Base-by-base conservation (phyloP, 2,329 filamentous ascomycete species). In the Herpotrichia juniperi region DNA sequence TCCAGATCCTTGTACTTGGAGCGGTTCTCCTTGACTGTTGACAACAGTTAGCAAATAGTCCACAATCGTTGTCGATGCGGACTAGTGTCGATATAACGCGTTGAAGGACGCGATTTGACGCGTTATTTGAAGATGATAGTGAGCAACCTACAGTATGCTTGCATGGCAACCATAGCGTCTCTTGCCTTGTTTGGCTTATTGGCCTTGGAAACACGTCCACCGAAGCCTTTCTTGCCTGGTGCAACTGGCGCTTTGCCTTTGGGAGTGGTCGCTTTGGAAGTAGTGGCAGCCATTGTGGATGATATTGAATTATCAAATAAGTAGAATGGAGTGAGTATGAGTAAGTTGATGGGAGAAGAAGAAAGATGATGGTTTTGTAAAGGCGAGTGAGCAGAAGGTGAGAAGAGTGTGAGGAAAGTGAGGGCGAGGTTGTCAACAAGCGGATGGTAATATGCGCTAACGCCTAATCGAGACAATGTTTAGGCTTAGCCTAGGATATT, bases 21-120 rank as follows among this genome's bases (percentile, higher is more conserved):
- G 25, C 71, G 69, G 50, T 74, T 64, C 48, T 67, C 61, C 48
- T 71, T 72, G 67, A 73, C 71, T 74, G 50, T 40, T 37, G 22
- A 37, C 21, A 35, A 14, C 5, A 24, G 25, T 43, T 35, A 56
- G 49, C 42, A 12, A 10, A 19, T 5, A 26, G 39, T 48, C 26
- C 25, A 31, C 9, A 31, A n/a, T 16, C 11, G 12, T 17, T 5
- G n/a, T n/a, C n/a, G 19, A 16, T 32, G 10, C 24, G 35, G 24
- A 48, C n/a, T 22, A 34, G 31, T 34, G 30, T 4, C 8, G 32
- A 25, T n/a, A 16, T 6, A 53, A 59, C 59, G 57, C 59, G 62
- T 64, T 25, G 21, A 9, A 49, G 28, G 39, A 60, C 59, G 60
- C 61, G 64, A 59, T 42, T 51, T 26, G 30, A 14, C 7, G 11